Evolutionary conservation across 495 filamentous ascomycete species (phyloP), one percentile per base, ranked within the genome.

Genomic region (Aspergillus leporis): DNA sequence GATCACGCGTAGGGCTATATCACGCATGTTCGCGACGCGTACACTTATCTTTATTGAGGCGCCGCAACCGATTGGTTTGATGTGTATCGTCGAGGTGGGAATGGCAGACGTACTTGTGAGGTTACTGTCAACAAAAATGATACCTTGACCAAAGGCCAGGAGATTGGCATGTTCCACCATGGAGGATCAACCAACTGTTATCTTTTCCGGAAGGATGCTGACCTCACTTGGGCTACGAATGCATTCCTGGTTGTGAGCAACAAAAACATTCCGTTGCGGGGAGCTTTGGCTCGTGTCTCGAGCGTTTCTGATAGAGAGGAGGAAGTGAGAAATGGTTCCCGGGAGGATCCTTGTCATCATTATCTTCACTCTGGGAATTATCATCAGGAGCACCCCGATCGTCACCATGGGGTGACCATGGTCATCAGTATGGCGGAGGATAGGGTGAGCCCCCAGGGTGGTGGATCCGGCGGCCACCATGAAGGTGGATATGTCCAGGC

Each of bases 101-200:
- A 89, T 88, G 85, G 79, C 79, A 36, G 86, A 90, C 60, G 83
- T 87, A 81, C 82, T 12, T 87, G 84, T 59, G 86, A 88, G 48
- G 80, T 85, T 40, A 80, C 76, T 10, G 82, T 87, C 0, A 68
- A 70, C 48, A 75, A 81, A 52, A 85, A 84, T 2, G 76, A 87
- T 66, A 68, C 74, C 30, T 66, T 88, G 10, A 68, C 63, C 12
- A 87, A 86, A 66, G 86, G 85, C 10, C 79, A 87, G 1, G 71
- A 87, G 66, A 67, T 82, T 30, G 85, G 85, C 18, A 86, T 84
- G 83, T 88, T 88, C 65, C 85, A 88, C 64, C 87, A 83, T 67
- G 86, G 86, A 8, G 86, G 86, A 5, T 81, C 76, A 9, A 82
- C 78, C 16, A 76, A 87, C 56, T 85, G 81, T 53, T 55, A 88